Evolutionary conservation across 768 basidiomycete genomes (phyloP), one percentile per base, ranked within the genome.

Genomic region (Termitomyces titanicus): DNA sequence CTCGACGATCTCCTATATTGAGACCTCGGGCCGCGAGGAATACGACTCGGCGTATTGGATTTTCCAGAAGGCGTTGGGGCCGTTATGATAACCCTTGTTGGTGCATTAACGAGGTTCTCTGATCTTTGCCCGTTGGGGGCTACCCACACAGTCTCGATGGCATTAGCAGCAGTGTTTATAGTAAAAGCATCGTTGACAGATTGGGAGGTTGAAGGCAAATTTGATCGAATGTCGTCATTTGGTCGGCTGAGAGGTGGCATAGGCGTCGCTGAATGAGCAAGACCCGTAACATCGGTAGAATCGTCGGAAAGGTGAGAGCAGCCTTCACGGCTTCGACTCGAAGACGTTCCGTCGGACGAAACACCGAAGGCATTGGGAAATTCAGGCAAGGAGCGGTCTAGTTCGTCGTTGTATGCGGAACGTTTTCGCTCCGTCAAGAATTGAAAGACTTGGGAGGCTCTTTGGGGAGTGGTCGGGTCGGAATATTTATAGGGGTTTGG

Each of bases 391-490:
- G 72, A 67, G 22, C 70, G 64, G 43, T 78, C 75, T 39, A 74
- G 55, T 8, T 74, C 68, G 46, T 69, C 64, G 15, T 64, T 53
- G 3, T 44, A 51, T 39, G 66, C 65, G 35, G 70, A 71, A 50
- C 67, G 70, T 54, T 71, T 72, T 61, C 73, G 74, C 67, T 71
- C 79, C 58, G 81, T 81, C 47, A 92, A 70, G 69, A 92, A 92
- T 5, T 76, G 81, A 55, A 92, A 92, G 18, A 92, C 78, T 59
- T 90, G 84, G 3, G 89, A 86, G 20, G 89, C 89, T 31, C 86
- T 79, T 59, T 81, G 82, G 13, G 86, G 82, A 24, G 83, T 84
- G 53, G 70, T 72, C 5, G 79, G 74, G 38, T 77, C 73, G 24
- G 67, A 63, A 51, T 58, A 64, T 24, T 56, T 61, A 57, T 78